phyloP scores from a whole-genome alignment of 768 basidiomycete genomes.

The Lyophyllum shimeji region DNA sequence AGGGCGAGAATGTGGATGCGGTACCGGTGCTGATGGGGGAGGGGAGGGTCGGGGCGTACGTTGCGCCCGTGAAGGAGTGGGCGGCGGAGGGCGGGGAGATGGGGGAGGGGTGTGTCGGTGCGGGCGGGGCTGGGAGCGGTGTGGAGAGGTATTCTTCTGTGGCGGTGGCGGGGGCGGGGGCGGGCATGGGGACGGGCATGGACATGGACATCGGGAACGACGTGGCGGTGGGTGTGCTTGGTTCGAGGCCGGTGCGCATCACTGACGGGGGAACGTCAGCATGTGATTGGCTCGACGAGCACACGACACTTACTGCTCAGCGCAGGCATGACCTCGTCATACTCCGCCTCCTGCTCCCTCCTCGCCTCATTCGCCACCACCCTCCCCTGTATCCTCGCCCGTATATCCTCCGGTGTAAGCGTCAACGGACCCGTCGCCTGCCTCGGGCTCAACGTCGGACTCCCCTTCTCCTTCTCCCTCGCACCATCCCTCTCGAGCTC shows the following conservation, averaged over 20 bases:
- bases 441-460: constrained; percentile 29
- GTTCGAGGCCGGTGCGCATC: constrained; percentile 60
- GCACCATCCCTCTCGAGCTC: constrained; percentile 15
- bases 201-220: constrained; percentile 40
- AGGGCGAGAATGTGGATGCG: constrained; percentile 7
- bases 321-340: constrained; percentile 68
- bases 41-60: constrained; percentile 1
- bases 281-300: constrained; percentile 1
- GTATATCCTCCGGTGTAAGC: constrained; percentile 63
- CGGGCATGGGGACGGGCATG: constrained; percentile 31
- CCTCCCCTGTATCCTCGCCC: constrained; percentile 42
- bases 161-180: constrained; percentile 30
- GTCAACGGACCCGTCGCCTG: constrained; percentile 42
- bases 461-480: constrained; percentile 13
- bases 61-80: neutral
- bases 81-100: neutral
- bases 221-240: constrained; percentile 18
- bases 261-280: constrained; percentile 36
- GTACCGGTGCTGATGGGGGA: neutral
- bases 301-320: constrained; percentile 50
- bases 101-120: constrained; percentile 34
- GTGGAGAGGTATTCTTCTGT: constrained; percentile 36
- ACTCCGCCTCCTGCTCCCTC: constrained; percentile 24
- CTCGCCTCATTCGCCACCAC: constrained; percentile 5
- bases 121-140: constrained; percentile 31